Percentiles rank a stretch among this genome's conserved stretches.
Conservation (phyloP, 345 rosid species). For the Hibiscus tridactylites region DNA sequence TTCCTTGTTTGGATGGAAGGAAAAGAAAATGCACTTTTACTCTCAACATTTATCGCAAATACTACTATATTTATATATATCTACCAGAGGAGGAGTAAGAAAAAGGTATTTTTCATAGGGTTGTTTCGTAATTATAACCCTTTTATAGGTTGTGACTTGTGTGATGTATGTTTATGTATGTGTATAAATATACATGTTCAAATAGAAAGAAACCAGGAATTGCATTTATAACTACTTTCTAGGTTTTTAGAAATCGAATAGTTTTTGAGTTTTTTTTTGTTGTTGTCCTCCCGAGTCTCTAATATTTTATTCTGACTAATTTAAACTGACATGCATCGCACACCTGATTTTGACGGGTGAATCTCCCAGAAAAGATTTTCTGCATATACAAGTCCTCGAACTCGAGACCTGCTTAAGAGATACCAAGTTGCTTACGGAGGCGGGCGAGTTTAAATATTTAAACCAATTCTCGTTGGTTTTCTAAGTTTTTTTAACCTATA, state of each 20-base stretch:
- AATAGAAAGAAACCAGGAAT: neutral
- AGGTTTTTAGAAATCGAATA: neutral
- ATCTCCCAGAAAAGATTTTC: too few species aligned
- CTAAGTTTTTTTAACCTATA: too few species aligned
- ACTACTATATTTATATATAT: neutral
- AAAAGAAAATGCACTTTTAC: neutral
- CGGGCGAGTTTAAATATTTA: too few species aligned
- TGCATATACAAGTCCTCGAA: too few species aligned
- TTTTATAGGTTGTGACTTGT: neutral
- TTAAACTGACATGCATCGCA: too few species aligned
- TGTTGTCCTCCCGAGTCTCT: neutral
- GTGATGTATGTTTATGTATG: neutral
- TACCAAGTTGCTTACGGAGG: too few species aligned
- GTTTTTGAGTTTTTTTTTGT: neutral
- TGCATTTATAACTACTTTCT: neutral
- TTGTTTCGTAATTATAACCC: neutral
- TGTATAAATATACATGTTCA: neutral
- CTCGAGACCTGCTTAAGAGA: too few species aligned
- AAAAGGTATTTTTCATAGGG: neutral
- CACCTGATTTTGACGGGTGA: too few species aligned
- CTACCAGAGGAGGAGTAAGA: neutral
- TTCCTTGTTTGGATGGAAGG: neutral
- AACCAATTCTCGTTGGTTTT: too few species aligned
- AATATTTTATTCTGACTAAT: too few species aligned
- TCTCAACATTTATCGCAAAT: too few species aligned